Evolutionary conservation across 140 eudicot species (phyloP), one percentile per base, ranked within the genome.

Genomic region (Cichorium intybus): DNA sequence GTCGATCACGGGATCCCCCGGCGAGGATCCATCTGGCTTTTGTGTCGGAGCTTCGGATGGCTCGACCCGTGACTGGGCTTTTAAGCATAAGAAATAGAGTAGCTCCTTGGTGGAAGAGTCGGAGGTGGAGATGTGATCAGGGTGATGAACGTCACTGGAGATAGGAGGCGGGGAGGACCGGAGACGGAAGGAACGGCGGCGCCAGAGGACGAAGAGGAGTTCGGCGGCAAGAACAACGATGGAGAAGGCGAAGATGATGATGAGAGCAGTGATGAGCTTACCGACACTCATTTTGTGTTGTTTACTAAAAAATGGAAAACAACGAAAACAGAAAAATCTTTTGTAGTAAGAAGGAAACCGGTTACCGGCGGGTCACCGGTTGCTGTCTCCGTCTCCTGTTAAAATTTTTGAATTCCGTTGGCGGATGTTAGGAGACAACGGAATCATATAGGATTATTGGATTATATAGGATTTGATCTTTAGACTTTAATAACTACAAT

Each of bases 131-230:
- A n/a, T 7, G 17, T 15, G 41, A 43, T 17, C 54, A 48, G 46
- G 7, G 49, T 15, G 49, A 14, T 3, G 14, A 34, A 16, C 11
- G 39, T 23, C 27, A 49, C 9, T 14, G 55, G 16, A 24, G 23
- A 51, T 10, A 34, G 39, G 56, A 3, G 57, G 52, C 16, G 14
- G 50, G 52, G 46, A 14, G 45, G n/a, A 2, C 9, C 41, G 78
- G 17, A 55, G 75, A 52, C 43, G 70, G 70, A 41, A 33, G 34
- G 15, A 16, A n/a, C 76, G 86, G 49, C 85, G 89, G 70, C 85
- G 89, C 57, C 76, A 68, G 50, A 89, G 71, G 72, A 86, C 62
- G 68, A 81, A 89, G 45, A 89, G 69, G 73, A 89, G 72, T 62
- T 85, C 79, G 27, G 85, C 74, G 22, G 80, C 12, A 56, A 86